Evolutionary conservation across 441 rosid species (phyloP).

Genomic region (Aquilaria agallochum): DNA sequence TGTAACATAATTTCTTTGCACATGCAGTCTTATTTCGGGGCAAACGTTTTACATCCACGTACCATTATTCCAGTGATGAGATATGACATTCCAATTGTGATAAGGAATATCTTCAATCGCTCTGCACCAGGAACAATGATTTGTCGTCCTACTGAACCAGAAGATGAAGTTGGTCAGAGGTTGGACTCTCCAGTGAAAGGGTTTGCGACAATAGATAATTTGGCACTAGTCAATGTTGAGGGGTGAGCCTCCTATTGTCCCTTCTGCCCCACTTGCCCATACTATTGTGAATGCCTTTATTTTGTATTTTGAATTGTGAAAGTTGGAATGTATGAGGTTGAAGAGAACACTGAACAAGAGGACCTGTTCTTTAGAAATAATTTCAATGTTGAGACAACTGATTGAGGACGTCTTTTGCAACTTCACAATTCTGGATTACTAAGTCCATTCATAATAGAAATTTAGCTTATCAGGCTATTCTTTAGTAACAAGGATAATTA

Average conservation of each 20-base stretch:
- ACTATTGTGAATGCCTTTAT: neutral
- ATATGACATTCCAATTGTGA: constrained; percentile 86
- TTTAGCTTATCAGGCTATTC: too few species aligned
- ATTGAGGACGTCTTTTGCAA: too few species aligned
- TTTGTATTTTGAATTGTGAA: neutral
- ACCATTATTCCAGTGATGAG: constrained; percentile 96
- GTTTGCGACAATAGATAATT: constrained; percentile 93
- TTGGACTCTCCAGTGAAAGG: constrained; percentile 73
- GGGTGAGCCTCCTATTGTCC: constrained; percentile 52
- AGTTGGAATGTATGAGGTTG: neutral
- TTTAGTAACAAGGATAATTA: too few species aligned
- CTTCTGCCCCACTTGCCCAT: constrained; percentile 8
- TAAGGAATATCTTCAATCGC: constrained; percentile 88
- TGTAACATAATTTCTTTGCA: constrained; percentile 25
- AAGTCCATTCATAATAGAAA: too few species aligned
- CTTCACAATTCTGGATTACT: too few species aligned
- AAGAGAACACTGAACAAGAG: too few species aligned
- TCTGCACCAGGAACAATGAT: constrained; percentile 91
- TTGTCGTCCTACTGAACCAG: constrained; percentile 44
- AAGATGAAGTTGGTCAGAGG: constrained; percentile 43
- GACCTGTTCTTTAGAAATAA: too few species aligned
- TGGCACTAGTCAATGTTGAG: constrained; percentile 96
- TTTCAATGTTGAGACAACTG: too few species aligned
- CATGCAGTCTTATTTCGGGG: constrained; percentile 94
- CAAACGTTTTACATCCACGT: constrained; percentile 98